Conservation (phyloP, 2,329 filamentous ascomycete species). For the Aspergillus neoniger region DNA sequence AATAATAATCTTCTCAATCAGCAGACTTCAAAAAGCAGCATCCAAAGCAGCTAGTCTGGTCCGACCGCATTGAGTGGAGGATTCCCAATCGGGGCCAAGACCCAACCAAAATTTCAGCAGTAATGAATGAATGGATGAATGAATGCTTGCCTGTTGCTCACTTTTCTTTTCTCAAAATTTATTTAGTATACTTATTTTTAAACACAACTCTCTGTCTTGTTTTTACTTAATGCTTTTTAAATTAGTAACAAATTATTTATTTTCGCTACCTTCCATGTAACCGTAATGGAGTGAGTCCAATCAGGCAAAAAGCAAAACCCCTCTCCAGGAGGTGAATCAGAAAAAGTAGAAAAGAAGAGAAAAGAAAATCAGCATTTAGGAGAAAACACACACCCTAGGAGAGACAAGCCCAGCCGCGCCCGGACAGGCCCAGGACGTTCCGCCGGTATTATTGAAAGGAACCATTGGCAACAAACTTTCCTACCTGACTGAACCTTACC, state of each 20-base stretch:
- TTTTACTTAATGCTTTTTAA: too few species aligned
- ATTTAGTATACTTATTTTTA: background rate
- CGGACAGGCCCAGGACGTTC: background rate
- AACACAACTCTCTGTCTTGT: background rate
- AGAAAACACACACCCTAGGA: constrained; percentile 9
- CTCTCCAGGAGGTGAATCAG: background rate
- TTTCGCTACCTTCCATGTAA: background rate
- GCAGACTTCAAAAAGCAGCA: background rate
- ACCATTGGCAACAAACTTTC: constrained; percentile 7
- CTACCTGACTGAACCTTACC: background rate
- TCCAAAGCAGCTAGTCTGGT: background rate
- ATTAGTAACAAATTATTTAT: background rate
- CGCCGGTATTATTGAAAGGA: constrained; percentile 4
- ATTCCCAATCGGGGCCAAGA: background rate
- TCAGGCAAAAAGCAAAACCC: constrained; percentile 5
- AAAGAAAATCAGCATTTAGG: constrained; percentile 7
- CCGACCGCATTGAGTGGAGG: background rate
- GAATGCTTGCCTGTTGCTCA: background rate
- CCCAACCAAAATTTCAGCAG: background rate
- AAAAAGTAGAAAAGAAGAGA: background rate
- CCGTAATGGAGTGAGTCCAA: background rate
- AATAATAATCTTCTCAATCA: background rate
- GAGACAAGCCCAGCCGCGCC: constrained; percentile 1
- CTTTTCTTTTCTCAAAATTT: background rate
- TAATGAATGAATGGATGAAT: background rate